Evolutionary conservation across 2,329 filamentous ascomycete species (phyloP).

Genomic region (Fusarium piperis): DNA sequence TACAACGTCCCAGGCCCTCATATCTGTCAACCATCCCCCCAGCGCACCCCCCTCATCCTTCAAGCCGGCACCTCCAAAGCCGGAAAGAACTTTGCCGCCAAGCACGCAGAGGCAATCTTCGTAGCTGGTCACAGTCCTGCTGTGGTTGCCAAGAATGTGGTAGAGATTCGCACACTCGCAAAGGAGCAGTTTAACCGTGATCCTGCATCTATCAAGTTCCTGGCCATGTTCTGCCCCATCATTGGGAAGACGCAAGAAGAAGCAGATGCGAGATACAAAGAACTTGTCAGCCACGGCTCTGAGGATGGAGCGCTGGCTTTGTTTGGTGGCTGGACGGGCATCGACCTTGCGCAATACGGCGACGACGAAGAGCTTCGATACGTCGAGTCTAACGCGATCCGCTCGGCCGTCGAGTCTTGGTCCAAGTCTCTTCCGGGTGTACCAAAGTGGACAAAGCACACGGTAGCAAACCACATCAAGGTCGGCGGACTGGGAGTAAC

Average conservation of each 20-base stretch:
- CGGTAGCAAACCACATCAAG: constrained; percentile 46
- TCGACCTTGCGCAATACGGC: constrained; percentile 67
- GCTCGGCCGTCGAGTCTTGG: constrained; percentile 60
- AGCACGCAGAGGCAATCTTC: constrained; percentile 73
- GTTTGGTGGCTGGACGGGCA: constrained; percentile 75
- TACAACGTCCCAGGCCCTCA: constrained; percentile 68
- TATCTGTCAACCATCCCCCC: constrained; percentile 68
- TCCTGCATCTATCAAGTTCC: constrained; percentile 66
- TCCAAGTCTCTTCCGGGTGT: constrained; percentile 49
- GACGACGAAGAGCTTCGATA: constrained; percentile 71
- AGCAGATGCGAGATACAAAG: constrained; percentile 59
- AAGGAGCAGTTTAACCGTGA: constrained; percentile 60
- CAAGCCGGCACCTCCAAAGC: constrained; percentile 71
- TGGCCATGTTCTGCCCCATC: constrained; percentile 67
- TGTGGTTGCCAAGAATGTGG: constrained; percentile 64
- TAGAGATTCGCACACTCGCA: constrained; percentile 64
- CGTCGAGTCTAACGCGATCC: constrained; percentile 70
- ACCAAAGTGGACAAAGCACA: constrained; percentile 37
- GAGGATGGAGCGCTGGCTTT: constrained; percentile 70
- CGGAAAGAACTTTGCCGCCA: constrained; percentile 68
- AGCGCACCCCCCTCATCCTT: constrained; percentile 71
- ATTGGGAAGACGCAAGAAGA: constrained; percentile 69
- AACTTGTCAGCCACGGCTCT: constrained; percentile 65
- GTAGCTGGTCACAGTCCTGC: constrained; percentile 66
- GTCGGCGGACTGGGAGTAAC: constrained; percentile 46